Base-by-base conservation (phyloP, 768 basidiomycete genomes). In the Leccinum disarticulatum region DNA sequence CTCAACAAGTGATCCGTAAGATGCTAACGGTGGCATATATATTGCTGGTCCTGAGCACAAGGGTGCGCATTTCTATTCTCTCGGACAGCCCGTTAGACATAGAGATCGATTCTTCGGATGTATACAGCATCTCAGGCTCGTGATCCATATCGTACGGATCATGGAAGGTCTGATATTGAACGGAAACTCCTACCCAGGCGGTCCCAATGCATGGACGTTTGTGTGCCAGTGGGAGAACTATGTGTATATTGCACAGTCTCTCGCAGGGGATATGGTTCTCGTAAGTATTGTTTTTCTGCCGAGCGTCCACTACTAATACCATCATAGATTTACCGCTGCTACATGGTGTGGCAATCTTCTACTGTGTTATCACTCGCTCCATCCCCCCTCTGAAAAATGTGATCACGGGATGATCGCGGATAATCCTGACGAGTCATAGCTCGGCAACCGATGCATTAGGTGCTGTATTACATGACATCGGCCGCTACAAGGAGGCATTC, bases 281-380 rank as follows among this genome's bases (percentile, higher is more conserved):
- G 74, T 74, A 33, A 14, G 64, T 60, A 38, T 35, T n/a, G 9
- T 8, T 17, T 49, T n/a, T 15, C 61, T 22, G 3, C 6, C 2
- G 47, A 52, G 28, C 4, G 10, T n/a, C 33, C 15, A 54, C 10
- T 17, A 14, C 46, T 70, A n/a, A 71, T 8, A 2, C 0, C 3
- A 2, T 47, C 31, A 4, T 9, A 73, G 71, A 63, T 71, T 22
- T 73, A 68, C 49, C 68, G 71, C 1, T 69, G 64, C 47, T 75
- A 75, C 30, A 65, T 67, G 14, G 73, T 72, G 17, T 77, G 74
- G 74, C 73, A 69, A 25, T 68, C 65, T 7, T 22, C 22, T 22
- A 22, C 22, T 22, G 22, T 22, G 22, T 22, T 22, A 22, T 22
- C 22, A 22, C 22, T 22, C 22, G 22, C 22, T 22, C 22, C 22